Conservation (phyloP, 2,329 filamentous ascomycete genomes). For the Neonectria faginata region DNA sequence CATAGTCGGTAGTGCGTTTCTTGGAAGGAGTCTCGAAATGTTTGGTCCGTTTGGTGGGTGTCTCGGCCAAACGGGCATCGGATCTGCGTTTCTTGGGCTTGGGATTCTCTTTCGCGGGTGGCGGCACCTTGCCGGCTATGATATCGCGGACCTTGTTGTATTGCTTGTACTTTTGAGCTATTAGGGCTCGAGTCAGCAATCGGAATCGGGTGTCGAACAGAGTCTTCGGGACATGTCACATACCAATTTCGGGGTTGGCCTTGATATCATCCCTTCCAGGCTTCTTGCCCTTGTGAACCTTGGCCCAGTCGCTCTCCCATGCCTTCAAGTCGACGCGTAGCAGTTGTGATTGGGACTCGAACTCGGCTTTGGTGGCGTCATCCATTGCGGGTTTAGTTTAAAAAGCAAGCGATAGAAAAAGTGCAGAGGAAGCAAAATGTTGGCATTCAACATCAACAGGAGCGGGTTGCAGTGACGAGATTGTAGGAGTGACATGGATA, state of each 20-base stretch:
- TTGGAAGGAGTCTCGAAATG: slow-evolving; percentile 62
- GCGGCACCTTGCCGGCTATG: slow-evolving; percentile 64
- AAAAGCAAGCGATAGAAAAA: not conserved
- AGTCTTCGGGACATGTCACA: slow-evolving; percentile 21
- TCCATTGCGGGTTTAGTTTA: slow-evolving; percentile 56
- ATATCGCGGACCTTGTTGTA: slow-evolving; percentile 76
- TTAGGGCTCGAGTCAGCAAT: slow-evolving; percentile 6
- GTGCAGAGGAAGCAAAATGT: not conserved
- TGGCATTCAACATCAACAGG: not conserved
- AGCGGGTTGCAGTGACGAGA: slow-evolving; percentile 3
- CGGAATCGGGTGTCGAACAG: not conserved
- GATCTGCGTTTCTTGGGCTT: slow-evolving; percentile 57
- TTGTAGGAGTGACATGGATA: slow-evolving; percentile 17
- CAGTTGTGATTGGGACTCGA: slow-evolving; percentile 62
- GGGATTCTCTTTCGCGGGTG: slow-evolving; percentile 54
- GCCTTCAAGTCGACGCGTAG: slow-evolving; percentile 78
- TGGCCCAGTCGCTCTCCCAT: slow-evolving; percentile 78
- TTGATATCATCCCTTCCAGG: slow-evolving; percentile 82
- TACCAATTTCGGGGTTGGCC: slow-evolving; percentile 77
- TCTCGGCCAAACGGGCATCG: slow-evolving; percentile 52
- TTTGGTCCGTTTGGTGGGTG: slow-evolving; percentile 65
- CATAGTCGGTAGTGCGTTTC: slow-evolving; percentile 45
- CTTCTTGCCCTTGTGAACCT: slow-evolving; percentile 73
- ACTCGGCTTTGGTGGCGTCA: slow-evolving; percentile 55
- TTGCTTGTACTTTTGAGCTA: slow-evolving; percentile 80